Percentiles rank a stretch among this genome's conserved stretches.
These are phyloP conservation scores for Rhizopogon rudus DNA, from an alignment of 768 basidiomycete species.

Conservation along the genomic window DNA sequence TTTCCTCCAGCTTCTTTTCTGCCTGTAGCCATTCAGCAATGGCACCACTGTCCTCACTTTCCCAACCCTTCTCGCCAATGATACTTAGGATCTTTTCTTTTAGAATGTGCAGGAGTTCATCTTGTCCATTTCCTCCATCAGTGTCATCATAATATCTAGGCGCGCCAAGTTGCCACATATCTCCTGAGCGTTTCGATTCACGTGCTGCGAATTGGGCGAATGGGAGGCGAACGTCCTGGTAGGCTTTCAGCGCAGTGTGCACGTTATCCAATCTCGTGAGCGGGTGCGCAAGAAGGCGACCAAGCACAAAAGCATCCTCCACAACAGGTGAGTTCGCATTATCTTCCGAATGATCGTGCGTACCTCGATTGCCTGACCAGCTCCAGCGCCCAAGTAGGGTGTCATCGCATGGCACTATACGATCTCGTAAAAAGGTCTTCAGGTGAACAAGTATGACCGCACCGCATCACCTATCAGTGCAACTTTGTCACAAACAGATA, in stretches of 20 bases:
- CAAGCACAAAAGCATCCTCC: conserved; percentile 22
- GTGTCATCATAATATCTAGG: conserved; percentile 19
- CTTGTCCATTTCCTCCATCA: conserved; percentile 8
- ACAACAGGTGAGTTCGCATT: no score
- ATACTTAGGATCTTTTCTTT: conserved; percentile 7
- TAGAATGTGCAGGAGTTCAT: conserved; percentile 10
- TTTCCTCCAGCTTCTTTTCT: conserved; percentile 5
- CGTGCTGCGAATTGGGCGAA: conserved; percentile 9
- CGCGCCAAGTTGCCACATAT: conserved; percentile 14
- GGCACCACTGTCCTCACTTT: conserved; percentile 4
- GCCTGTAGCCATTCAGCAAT: conserved; percentile 14
- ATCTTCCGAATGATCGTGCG: background rate
- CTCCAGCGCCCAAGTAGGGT: conserved; percentile 19
- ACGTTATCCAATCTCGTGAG: conserved; percentile 7
- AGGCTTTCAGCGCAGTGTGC: conserved; percentile 9
- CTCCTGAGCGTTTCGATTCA: conserved; percentile 12
- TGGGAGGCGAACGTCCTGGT: conserved; percentile 18
- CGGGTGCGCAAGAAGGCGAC: conserved; percentile 11
- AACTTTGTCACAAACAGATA: conserved; percentile 31
- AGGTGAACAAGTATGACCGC: background rate
- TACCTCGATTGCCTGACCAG: conserved; percentile 25
- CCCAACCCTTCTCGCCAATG: conserved; percentile 8
- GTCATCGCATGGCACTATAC: conserved; percentile 21
- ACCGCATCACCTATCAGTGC: conserved; percentile 44
- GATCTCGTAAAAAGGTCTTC: background rate